A percentile compares a stretch with the other conserved stretches of the same genome.
Conservation (phyloP, 179 eudicot species). For the Amaranthus tricolor region DNA sequence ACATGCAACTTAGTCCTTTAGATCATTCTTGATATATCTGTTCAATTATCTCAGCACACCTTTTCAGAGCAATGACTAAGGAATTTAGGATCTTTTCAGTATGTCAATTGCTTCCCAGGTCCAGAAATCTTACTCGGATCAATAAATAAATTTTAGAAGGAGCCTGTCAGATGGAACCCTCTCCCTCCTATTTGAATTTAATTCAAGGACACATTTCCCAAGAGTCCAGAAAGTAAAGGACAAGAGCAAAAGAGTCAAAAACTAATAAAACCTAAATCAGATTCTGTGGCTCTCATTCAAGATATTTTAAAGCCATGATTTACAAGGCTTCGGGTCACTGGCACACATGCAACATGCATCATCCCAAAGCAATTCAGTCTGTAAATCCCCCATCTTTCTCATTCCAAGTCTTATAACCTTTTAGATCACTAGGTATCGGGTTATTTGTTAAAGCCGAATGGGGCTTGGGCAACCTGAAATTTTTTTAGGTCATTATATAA, state of each 20-base stretch:
- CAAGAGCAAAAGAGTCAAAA: background rate
- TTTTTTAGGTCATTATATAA: no score
- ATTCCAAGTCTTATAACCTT: background rate
- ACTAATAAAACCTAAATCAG: background rate
- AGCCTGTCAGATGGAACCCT: background rate
- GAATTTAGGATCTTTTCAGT: background rate
- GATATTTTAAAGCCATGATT: background rate
- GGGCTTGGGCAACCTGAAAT: no score
- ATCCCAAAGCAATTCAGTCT: background rate
- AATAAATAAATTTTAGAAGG: background rate
- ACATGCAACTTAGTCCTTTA: background rate
- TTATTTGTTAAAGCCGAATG: no score
- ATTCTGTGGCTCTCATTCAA: no score
- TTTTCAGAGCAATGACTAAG: background rate
- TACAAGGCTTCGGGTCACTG: background rate
- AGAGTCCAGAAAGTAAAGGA: background rate
- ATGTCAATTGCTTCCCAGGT: background rate
- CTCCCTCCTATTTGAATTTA: background rate
- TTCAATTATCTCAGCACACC: background rate
- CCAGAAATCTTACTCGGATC: background rate
- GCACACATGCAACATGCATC: background rate
- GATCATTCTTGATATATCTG: conserved; percentile 4
- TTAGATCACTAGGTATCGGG: background rate
- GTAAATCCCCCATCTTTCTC: background rate
- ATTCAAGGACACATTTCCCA: background rate